Base-by-base conservation (phyloP, 352 stramenopile species). In the Pythium brachiatum region DNA sequence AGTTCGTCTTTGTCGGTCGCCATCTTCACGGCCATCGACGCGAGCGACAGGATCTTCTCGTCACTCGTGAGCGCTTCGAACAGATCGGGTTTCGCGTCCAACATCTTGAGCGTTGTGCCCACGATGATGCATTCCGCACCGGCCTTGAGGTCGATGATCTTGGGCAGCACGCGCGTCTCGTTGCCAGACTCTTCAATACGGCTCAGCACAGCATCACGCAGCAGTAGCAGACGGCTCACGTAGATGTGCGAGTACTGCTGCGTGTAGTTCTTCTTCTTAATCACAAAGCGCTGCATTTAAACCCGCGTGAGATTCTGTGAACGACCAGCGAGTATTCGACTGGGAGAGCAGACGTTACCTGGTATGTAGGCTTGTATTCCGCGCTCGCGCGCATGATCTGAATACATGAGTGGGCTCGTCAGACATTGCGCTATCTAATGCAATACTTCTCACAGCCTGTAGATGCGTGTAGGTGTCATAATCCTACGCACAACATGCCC, bases 201-300 rank as follows among this genome's bases (percentile, higher is more conserved):
- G 2, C 66, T 65, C 27, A 70, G 61, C 31, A 96, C 73, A 3
- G 76, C 60, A 26, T 86, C 75, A 26, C 88, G 87, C 47, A 97
- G 79, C 60, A 74, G 66, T 55, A 76, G 68, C 62, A 96, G 63
- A 2, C 90, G 85, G 62, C 75, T 92, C 60, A 93, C 79, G 72
- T 97, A 97, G 36, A 97, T 88, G 73, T 97, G 88, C 60, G 83
- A 94, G 73, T 92, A 97, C 69, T 97, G 90, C 68, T 93, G 86
- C 15, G 71, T 77, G 70, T 92, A 97, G 62, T 61, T 83, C 65
- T 92, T 90, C 51, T 92, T 75, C 72, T 94, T 90, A 29, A 95
- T 72, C 57, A 91, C 75, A 59, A 96, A 96, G 38, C 89, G 81
- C 59, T 92, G 69, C 31, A 20, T 32, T 7, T 7, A 3, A 27